Evolutionary conservation across 495 filamentous ascomycete genomes (phyloP), one percentile per base, ranked within the genome.

Genomic region (Astrothelium subdiscretum): DNA sequence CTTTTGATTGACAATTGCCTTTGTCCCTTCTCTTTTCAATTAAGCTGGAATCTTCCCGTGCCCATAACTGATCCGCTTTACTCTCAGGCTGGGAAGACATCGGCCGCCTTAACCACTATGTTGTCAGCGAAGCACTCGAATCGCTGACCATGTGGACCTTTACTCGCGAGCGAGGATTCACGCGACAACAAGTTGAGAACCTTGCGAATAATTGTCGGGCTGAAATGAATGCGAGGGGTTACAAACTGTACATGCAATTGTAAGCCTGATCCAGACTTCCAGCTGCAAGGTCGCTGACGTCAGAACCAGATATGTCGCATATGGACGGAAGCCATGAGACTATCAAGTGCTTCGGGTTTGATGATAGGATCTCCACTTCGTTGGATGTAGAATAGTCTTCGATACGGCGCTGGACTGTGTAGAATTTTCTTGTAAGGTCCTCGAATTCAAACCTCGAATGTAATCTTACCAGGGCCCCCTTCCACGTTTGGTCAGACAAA

Each of bases 161-260:
- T 27, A 73, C 69, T 4, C 61, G 59, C 20, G 43, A 43, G 32
- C 58, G 66, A 11, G 66, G 68, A 3, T 68, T 64, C 66, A 66
- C 68, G 6, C 43, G 32, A 31, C 68, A 65, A 15, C 60, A 70
- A 61, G 68, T 70, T 6, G 32, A 60, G 18, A 40, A 58, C 6
- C 60, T 73, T 44, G 66, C 63, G n/a, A 31, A 67, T 13, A 59
- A 51, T n/a, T 70, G 69, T 15, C 64, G 62, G 27, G 43, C 26
- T 3, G 71, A 73, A 52, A 54, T 65, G 20, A 58, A 60, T n/a
- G 63, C 70, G 26, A n/a, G 44, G 26, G 63, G 44, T n/a, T 51
- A 68, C 32, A 68, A 66, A 48, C 60, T 71, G 13, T 73, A 73
- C 61, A 68, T 73, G 29, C 69, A 67, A 31, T 38, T 73, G 71